Percentiles rank a stretch among this genome's conserved stretches.
These are phyloP conservation scores for Kondoa malvinella DNA, from an alignment of 768 basidiomycete species.

Conservation along the genomic window DNA sequence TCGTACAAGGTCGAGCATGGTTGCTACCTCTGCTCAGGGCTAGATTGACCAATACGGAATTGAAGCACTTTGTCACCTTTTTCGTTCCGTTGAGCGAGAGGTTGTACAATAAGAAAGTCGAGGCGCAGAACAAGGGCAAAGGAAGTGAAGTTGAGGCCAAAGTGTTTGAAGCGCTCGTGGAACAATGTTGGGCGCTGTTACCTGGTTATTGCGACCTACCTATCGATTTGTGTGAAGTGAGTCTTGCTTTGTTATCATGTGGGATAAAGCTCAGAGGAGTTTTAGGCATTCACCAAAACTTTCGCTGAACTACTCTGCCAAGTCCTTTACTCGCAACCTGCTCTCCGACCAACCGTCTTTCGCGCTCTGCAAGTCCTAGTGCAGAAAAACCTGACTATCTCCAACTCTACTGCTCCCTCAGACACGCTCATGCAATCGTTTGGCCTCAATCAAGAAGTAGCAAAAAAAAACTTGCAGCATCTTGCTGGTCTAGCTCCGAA, in stretches of 20 bases:
- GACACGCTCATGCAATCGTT: slow-evolving; percentile 34
- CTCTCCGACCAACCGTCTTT: slow-evolving; percentile 64
- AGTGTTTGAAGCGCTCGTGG: slow-evolving; percentile 82
- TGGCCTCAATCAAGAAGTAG: slow-evolving; percentile 45
- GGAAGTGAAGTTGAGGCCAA: slow-evolving; percentile 53
- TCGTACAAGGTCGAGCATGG: slow-evolving; percentile 70
- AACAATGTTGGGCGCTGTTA: slow-evolving; percentile 83
- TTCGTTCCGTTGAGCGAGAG: slow-evolving; percentile 87
- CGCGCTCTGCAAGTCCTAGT: slow-evolving; percentile 64
- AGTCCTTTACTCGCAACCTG: slow-evolving; percentile 72
- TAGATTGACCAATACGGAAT: slow-evolving; percentile 51
- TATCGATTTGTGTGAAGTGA: slow-evolving; percentile 53
- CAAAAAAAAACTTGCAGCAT: slow-evolving; percentile 50
- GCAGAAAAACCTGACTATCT: slow-evolving; percentile 52
- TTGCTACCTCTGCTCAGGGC: slow-evolving; percentile 71
- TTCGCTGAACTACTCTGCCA: slow-evolving; percentile 86
- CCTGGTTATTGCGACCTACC: slow-evolving; percentile 75
- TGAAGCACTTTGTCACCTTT: slow-evolving; percentile 69
- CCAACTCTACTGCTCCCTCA: slow-evolving; percentile 35
- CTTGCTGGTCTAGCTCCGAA: slow-evolving; percentile 66
- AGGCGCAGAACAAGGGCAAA: slow-evolving; percentile 27
- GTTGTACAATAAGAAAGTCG: slow-evolving; percentile 71
- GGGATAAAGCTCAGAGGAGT: too few species aligned
- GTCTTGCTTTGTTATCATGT: too few species aligned
- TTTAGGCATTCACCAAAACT: slow-evolving; percentile 56